Percentiles rank a stretch among this genome's conserved stretches.
Conservation (phyloP, 1,139 yeast genomes). For the Waltiozyma solani region DNA sequence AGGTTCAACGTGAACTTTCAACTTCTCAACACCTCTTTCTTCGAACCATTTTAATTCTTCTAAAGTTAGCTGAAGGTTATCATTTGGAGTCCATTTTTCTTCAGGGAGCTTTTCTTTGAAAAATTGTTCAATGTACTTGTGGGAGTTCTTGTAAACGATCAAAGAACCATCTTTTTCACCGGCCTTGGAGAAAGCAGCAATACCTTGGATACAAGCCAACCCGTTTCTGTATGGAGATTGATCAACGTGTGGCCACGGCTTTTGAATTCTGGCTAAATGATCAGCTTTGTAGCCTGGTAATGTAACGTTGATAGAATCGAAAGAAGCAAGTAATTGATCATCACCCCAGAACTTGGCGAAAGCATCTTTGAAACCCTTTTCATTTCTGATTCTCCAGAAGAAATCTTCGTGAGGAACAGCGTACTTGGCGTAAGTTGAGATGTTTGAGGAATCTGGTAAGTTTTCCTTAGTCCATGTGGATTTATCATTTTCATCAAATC, state of each 20-base stretch:
- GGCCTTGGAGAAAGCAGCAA: constrained; percentile 9
- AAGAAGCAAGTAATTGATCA: constrained; percentile 18
- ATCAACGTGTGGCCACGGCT: constrained; percentile 21
- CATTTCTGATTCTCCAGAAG: constrained; percentile 21
- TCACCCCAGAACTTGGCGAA: constrained; percentile 20
- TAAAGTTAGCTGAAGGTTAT: constrained; percentile 9
- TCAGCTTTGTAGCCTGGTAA: constrained; percentile 13
- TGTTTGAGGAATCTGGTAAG: constrained; percentile 15
- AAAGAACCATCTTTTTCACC: constrained; percentile 16
- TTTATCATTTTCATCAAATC: constrained; percentile 15
- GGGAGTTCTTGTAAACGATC: constrained; percentile 10
- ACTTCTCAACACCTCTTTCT: constrained; percentile 9
- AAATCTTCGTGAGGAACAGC: constrained; percentile 18
- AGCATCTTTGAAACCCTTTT: constrained; percentile 14
- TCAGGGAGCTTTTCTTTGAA: constrained; percentile 10
- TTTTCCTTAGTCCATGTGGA: constrained; percentile 19
- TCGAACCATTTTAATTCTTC: constrained; percentile 18
- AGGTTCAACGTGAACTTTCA: constrained; percentile 18
- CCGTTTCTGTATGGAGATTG: constrained; percentile 17
- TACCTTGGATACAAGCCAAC: constrained; percentile 13
- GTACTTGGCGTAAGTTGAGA: constrained; percentile 11
- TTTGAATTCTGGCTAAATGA: background rate
- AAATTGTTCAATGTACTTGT: constrained; percentile 14
- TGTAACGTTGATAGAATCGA: constrained; percentile 19
- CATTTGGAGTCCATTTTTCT: constrained; percentile 12